Evolutionary conservation across 768 basidiomycete species (phyloP).

Genomic region (Mrakia frigida): DNA sequence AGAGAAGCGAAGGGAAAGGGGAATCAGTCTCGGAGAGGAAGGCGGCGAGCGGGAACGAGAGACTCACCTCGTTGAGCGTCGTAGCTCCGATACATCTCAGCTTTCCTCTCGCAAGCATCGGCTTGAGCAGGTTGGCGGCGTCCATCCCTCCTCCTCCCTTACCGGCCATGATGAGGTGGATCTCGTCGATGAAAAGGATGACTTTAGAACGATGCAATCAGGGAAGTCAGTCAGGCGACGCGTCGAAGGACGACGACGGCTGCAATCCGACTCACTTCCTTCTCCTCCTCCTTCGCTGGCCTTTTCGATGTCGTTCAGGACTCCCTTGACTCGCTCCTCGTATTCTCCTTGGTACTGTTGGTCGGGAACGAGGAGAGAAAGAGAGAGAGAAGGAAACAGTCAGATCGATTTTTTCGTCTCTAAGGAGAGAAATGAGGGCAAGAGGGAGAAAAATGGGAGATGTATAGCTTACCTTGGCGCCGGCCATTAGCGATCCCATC

Average conservation of each 20-base stretch:
- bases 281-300: conserved; percentile 64
- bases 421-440: too few species aligned
- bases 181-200: conserved; percentile 91
- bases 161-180: conserved; percentile 84
- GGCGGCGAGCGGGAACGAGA: not conserved
- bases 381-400: too few species aligned
- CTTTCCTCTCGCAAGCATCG: conserved; percentile 80
- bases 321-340: conserved; percentile 89
- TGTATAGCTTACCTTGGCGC: conserved; percentile 40
- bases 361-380: too few species aligned
- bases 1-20: not conserved
- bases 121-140: conserved; percentile 86
- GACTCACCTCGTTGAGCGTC: conserved; percentile 69
- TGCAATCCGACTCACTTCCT: not conserved
- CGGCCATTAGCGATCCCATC: conserved; percentile 90
- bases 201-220: conserved; percentile 49
- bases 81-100: conserved; percentile 78
- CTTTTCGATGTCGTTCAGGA: conserved; percentile 89
- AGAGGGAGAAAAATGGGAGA: too few species aligned
- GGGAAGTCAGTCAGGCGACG: not conserved
- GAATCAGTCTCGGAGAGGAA: not conserved
- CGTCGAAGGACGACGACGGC: too few species aligned
- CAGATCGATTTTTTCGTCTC: too few species aligned
- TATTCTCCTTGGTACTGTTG: conserved; percentile 80
- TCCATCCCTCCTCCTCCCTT: conserved; percentile 85